phyloP scores from a whole-genome alignment of 352 stramenopile genomes.

The Aphanomyces euteiches region DNA sequence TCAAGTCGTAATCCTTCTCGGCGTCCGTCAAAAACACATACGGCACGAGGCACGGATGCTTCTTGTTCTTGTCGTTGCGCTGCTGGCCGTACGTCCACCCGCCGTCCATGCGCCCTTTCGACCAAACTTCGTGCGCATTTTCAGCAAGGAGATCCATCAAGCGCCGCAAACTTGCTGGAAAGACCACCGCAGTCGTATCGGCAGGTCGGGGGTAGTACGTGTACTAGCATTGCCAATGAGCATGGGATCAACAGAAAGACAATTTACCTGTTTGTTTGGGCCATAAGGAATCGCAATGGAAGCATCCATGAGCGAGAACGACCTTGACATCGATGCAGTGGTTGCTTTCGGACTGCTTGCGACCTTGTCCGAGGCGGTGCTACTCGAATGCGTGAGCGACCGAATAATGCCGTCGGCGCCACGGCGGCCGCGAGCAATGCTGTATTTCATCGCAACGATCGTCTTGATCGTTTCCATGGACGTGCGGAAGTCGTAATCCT shows the following conservation, averaged over 20 bases:
- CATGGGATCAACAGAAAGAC: neutral
- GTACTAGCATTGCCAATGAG: slow-evolving; percentile 30
- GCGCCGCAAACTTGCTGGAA: slow-evolving; percentile 56
- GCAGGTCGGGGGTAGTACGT: slow-evolving; percentile 73
- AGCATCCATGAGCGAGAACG: slow-evolving; percentile 66
- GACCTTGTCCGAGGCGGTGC: slow-evolving; percentile 36
- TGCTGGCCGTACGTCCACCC: slow-evolving; percentile 81
- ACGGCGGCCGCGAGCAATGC: slow-evolving; percentile 52
- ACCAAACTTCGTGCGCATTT: slow-evolving; percentile 85
- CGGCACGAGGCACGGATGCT: slow-evolving; percentile 79
- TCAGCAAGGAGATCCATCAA: slow-evolving; percentile 80
- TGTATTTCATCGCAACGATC: slow-evolving; percentile 86
- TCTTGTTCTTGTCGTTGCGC: slow-evolving; percentile 72
- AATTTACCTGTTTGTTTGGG: slow-evolving; percentile 39
- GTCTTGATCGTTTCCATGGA: slow-evolving; percentile 87
- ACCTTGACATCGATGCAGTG: slow-evolving; percentile 51
- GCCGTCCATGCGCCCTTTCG: slow-evolving; percentile 82
- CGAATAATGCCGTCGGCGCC: slow-evolving; percentile 59
- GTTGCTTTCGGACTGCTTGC: slow-evolving; percentile 33
- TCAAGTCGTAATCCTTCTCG: slow-evolving; percentile 86
- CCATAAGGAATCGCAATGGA: slow-evolving; percentile 73
- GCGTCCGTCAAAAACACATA: slow-evolving; percentile 88
- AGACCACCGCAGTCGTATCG: slow-evolving; percentile 63
- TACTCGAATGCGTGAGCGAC: slow-evolving; percentile 45
- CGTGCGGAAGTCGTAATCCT: slow-evolving; percentile 80